Evolutionary conservation across 1,284 basidiomycete genomes (phyloP), one percentile per base, ranked within the genome.

Genomic region (Cystobasidium pallidum): DNA sequence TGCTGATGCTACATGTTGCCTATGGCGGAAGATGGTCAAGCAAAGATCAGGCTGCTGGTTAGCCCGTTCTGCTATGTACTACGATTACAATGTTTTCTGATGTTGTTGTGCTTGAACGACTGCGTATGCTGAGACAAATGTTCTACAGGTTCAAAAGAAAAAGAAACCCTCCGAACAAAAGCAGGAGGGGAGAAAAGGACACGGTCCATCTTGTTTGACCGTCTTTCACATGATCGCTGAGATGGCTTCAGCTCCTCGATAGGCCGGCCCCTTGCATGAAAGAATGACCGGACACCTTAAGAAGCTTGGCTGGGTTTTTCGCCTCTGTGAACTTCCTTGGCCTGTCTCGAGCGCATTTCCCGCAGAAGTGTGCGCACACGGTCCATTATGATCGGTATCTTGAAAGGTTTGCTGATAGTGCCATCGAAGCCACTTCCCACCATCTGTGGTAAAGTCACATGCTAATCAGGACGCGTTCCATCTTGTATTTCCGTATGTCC

Each of bases 341-440:
- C 58, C 8, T 26, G 24, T 26, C 45, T 43, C 15, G 2, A 28
- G 13, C 62, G 62, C 17, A 64, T 28, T 17, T 64, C 45, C 17
- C 47, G 43, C 28, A 64, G 45, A 15, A 64, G 47, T 45, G 41
- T 62, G 17, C 68, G 59, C 21, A 71, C 59, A 19, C 68, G 54
- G 19, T 71, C 68, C 68, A 71, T 64, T 21, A 71, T 71, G 32
- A 64, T 17, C 13, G 68, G 68, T 24, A 71, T 55, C 24, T 71
- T 71, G 61, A 71, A 71, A n/a, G 68, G 68, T 47, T 71, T 71
- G 47, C 57, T 62, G 28, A 71, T 49, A 11, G 68, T 71, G 11
- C 68, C 68, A 19, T 71, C 68, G 39, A 71, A 71, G 3, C 68
- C 68, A 32, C 67, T 70, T 61, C 30, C 28, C 11, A 70, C 24